phyloP scores from a whole-genome alignment of 352 stramenopile species.

The Globisporangium emineosum region DNA sequence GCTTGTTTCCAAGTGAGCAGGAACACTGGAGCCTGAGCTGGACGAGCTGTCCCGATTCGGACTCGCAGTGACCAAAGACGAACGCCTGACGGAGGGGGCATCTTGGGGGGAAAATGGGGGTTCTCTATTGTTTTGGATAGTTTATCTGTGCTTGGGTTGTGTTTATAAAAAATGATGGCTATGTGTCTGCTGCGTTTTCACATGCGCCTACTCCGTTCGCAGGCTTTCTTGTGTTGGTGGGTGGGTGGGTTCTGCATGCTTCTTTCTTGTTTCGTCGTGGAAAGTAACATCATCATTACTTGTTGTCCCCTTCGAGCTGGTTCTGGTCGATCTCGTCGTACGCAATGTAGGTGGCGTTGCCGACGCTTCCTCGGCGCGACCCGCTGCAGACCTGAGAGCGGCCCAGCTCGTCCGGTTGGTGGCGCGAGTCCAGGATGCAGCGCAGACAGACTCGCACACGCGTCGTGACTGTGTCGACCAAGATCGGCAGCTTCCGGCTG shows the following conservation, averaged over 20 bases:
- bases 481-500: conserved; percentile 66
- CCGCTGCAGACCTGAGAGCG: conserved; percentile 24
- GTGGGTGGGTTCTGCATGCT: too few species aligned
- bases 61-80: too few species aligned
- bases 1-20: too few species aligned
- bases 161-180: conserved; percentile 5
- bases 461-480: conserved; percentile 53
- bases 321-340: conserved; percentile 46
- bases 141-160: background rate
- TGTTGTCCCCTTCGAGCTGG: background rate
- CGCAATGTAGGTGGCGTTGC: conserved; percentile 62
- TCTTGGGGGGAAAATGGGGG: background rate
- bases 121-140: conserved; percentile 3
- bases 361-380: conserved; percentile 35
- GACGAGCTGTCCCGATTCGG: too few species aligned
- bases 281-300: background rate
- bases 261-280: too few species aligned
- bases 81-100: too few species aligned
- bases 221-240: too few species aligned
- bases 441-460: conserved; percentile 74
- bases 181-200: background rate
- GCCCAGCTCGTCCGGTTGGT: conserved; percentile 50
- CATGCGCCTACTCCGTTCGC: conserved; percentile 13
- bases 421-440: conserved; percentile 71
- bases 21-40: too few species aligned